These are phyloP conservation scores for Friedmanniomyces simplex DNA, from an alignment of 495 filamentous ascomycete species.

Conservation along the genomic window DNA sequence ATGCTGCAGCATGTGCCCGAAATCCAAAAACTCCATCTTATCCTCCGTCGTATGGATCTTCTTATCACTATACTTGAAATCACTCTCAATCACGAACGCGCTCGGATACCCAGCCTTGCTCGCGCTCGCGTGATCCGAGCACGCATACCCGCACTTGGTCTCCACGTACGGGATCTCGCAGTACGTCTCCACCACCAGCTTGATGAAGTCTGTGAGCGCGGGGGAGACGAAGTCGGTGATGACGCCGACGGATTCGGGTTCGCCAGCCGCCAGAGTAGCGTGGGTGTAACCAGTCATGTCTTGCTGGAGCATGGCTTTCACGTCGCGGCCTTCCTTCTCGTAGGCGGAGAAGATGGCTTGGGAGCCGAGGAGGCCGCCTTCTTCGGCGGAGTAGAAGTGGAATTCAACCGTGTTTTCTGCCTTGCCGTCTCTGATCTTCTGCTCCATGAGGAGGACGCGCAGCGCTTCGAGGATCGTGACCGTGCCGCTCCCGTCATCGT, in stretches of 20 bases:
- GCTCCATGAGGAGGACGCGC: constrained; percentile 46
- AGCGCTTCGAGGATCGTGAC: constrained; percentile 69
- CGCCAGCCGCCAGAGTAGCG: constrained; percentile 70
- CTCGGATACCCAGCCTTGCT: constrained; percentile 91
- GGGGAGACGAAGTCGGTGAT: constrained; percentile 87
- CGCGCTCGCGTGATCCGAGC: constrained; percentile 93
- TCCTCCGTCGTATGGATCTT: constrained; percentile 90
- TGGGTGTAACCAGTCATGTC: constrained; percentile 95
- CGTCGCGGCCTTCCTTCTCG: constrained; percentile 57
- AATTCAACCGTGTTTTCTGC: constrained; percentile 81
- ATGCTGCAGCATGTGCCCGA: constrained; percentile 97
- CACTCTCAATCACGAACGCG: constrained; percentile 90
- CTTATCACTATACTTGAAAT: constrained; percentile 73
- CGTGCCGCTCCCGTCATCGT: constrained; percentile 67
- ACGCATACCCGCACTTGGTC: constrained; percentile 95
- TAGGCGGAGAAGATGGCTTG: constrained; percentile 86
- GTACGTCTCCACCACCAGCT: constrained; percentile 76
- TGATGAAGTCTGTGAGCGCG: constrained; percentile 81
- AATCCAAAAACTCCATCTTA: constrained; percentile 75
- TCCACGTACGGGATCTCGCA: constrained; percentile 82
- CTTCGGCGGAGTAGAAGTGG: constrained; percentile 91
- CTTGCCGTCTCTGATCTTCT: constrained; percentile 43
- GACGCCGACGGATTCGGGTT: constrained; percentile 78
- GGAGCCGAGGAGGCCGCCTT: constrained; percentile 65
- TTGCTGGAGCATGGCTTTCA: constrained; percentile 98